Evolutionary conservation across 495 filamentous ascomycete species (phyloP).

Genomic region (Tuber melanosporum): DNA sequence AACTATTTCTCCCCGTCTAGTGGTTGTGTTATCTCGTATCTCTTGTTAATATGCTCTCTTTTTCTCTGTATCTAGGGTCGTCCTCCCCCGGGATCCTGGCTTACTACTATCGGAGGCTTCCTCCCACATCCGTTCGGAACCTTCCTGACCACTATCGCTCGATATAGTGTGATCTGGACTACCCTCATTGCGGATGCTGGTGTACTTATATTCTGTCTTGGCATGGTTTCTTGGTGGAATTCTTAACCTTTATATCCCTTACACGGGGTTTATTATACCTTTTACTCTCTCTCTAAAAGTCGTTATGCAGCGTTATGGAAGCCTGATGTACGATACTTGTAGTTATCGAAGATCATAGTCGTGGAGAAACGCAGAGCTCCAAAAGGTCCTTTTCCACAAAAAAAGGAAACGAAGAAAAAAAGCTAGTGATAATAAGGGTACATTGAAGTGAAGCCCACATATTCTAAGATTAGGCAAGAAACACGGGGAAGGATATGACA

Average conservation of each 20-base stretch:
- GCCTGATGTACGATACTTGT: neutral
- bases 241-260: conserved; percentile 13
- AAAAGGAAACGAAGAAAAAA: neutral
- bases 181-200: conserved; percentile 49
- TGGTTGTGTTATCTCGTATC: neutral
- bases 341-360: neutral
- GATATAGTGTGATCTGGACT: conserved; percentile 48
- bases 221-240: conserved; percentile 48
- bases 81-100: conserved; percentile 39
- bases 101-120: conserved; percentile 37
- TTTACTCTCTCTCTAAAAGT: neutral
- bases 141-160: conserved; percentile 35
- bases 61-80: conserved; percentile 24
- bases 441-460: neutral
- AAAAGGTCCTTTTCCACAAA: neutral
- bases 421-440: neutral
- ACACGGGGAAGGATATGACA: neutral
- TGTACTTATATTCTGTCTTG: conserved; percentile 50
- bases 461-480: neutral
- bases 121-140: conserved; percentile 35
- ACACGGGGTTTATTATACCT: conserved; percentile 15
- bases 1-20: neutral
- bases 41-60: conserved; percentile 10
- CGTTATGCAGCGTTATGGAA: neutral
- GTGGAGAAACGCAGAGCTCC: neutral